phyloP scores from a whole-genome alignment of 768 basidiomycete genomes.

The Pleurotus tuber-regium region DNA sequence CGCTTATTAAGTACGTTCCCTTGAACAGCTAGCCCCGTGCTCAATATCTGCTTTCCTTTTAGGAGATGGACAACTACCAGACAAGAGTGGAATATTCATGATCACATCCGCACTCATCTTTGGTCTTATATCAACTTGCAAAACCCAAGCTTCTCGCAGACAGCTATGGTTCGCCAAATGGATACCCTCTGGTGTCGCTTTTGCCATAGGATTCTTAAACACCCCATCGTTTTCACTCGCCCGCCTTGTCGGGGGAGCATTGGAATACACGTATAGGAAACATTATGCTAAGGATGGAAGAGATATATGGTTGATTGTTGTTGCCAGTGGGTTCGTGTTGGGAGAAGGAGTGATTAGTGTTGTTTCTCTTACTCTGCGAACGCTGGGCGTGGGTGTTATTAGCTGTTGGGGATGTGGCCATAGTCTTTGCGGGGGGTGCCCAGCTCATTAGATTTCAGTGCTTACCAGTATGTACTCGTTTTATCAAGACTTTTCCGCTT shows the following conservation, averaged over 20 bases:
- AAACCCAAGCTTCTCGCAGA: conserved; percentile 53
- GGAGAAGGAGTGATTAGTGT: conserved; percentile 93
- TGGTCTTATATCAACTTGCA: conserved; percentile 60
- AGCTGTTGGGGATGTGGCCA: conserved; percentile 90
- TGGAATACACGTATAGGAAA: conserved; percentile 70
- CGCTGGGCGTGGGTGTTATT: conserved; percentile 65
- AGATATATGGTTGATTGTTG: conserved; percentile 76
- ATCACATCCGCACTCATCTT: conserved; percentile 70
- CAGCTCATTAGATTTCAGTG: conserved; percentile 20
- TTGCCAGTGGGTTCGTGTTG: conserved; percentile 94
- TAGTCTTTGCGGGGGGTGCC: conserved; percentile 71
- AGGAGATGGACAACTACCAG: conserved; percentile 84
- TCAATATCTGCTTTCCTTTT: too few species aligned
- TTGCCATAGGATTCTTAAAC: conserved; percentile 95
- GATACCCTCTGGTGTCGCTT: conserved; percentile 92
- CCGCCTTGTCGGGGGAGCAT: conserved; percentile 80
- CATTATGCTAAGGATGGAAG: conserved; percentile 47
- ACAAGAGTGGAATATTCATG: conserved; percentile 78
- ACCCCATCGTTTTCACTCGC: conserved; percentile 94
- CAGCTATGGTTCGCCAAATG: conserved; percentile 60
- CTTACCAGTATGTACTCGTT: not conserved
- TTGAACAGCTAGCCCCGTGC: too few species aligned
- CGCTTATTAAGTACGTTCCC: conserved; percentile 63
- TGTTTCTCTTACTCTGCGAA: conserved; percentile 70
- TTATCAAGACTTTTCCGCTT: not conserved